Percentiles rank a stretch among this genome's conserved stretches.
Conservation (phyloP, 352 stramenopile genomes). For the Phytophthora cactorum region DNA sequence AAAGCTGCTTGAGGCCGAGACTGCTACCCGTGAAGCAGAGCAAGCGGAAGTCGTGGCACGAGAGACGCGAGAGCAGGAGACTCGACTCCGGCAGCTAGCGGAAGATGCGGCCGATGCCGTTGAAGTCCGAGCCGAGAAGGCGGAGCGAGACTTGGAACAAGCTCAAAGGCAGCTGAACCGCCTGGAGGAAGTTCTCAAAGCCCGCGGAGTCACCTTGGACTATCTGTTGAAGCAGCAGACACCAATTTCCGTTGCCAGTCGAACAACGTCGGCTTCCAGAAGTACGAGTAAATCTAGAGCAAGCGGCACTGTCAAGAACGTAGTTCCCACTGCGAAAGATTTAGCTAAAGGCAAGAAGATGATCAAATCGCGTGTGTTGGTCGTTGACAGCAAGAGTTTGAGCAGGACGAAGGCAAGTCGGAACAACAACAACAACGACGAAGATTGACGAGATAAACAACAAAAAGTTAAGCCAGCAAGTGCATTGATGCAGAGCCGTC, state of each 20-base stretch:
- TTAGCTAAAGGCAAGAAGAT: conserved; percentile 9
- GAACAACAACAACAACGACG: conserved; percentile 31
- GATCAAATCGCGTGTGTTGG: conserved; percentile 4
- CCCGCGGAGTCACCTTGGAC: conserved; percentile 73
- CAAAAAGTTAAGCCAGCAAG: not conserved
- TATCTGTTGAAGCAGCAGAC: conserved; percentile 56
- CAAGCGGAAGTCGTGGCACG: conserved; percentile 32
- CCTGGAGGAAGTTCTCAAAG: conserved; percentile 56
- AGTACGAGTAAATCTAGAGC: conserved; percentile 4
- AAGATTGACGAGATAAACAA: conserved; percentile 17
- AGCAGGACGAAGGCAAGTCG: not conserved
- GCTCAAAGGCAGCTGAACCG: conserved; percentile 38
- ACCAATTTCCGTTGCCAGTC: conserved; percentile 13
- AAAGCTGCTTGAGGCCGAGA: conserved; percentile 33
- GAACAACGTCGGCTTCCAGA: not conserved
- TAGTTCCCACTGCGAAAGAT: conserved; percentile 5
- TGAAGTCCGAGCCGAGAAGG: conserved; percentile 51
- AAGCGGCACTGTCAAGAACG: conserved; percentile 3
- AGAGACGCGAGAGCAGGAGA: conserved; percentile 43
- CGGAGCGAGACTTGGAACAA: conserved; percentile 37
- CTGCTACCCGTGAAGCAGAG: conserved; percentile 39
- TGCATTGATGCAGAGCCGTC: not conserved
- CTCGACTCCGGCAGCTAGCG: conserved; percentile 46
- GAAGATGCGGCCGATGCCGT: conserved; percentile 54
- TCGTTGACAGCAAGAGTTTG: not conserved